These are phyloP conservation scores for Phytophthora ohioensis DNA, from an alignment of 352 stramenopile species.

Conservation along the genomic window DNA sequence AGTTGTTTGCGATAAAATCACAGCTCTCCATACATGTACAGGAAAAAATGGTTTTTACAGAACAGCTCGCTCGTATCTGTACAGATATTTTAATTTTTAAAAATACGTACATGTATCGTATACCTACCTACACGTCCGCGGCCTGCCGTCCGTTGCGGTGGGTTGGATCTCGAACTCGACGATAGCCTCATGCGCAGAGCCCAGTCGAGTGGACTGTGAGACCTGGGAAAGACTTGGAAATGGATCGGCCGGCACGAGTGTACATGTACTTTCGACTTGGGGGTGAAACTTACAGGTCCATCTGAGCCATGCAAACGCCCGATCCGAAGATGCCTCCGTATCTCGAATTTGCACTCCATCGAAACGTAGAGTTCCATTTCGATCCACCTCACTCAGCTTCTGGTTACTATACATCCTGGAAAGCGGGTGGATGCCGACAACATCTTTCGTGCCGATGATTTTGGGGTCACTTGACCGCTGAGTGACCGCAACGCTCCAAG, in stretches of 20 bases:
- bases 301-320: conserved; percentile 23
- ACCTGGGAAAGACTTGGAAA: conserved; percentile 29
- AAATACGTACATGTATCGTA: no score
- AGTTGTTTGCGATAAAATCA: background rate
- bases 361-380: background rate
- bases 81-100: no score
- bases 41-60: background rate
- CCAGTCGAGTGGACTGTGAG: background rate
- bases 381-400: background rate
- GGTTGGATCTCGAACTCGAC: conserved; percentile 8
- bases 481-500: background rate
- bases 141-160: background rate
- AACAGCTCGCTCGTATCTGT: background rate
- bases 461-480: background rate
- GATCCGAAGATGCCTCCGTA: conserved; percentile 36
- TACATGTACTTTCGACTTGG: conserved; percentile 20
- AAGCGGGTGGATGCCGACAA: background rate
- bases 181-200: conserved; percentile 16
- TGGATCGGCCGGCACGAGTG: conserved; percentile 16
- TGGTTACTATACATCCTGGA: background rate
- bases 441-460: conserved; percentile 15
- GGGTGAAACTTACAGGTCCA: conserved; percentile 1
- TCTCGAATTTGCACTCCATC: conserved; percentile 19
- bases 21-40: no score
- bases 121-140: no score